Percentiles rank a stretch among this genome's conserved stretches.
These are phyloP conservation scores for Paramecium caudatum DNA, from an alignment of 73 alveolate genomes.

Conservation along the genomic window DNA sequence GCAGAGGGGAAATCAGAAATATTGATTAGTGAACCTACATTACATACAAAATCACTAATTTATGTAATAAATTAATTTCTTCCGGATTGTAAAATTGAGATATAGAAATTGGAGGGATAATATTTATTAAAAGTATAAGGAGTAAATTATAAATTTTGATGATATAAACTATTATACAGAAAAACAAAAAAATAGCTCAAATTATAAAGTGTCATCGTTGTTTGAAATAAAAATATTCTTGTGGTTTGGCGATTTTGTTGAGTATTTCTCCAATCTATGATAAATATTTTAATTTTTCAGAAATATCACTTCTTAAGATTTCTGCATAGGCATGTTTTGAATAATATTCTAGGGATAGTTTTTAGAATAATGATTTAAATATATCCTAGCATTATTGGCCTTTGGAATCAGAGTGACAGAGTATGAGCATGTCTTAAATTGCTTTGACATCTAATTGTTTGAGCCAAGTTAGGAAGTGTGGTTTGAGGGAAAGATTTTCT, in stretches of 20 bases:
- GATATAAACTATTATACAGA: constrained; percentile 6
- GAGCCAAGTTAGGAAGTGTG: constrained; percentile 20
- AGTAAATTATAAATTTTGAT: not conserved
- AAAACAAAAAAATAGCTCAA: constrained; percentile 13
- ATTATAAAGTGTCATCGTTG: not conserved
- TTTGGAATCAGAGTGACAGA: constrained; percentile 37
- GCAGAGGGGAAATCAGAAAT: constrained; percentile 2
- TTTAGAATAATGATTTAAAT: constrained; percentile 39
- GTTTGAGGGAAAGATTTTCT: not conserved
- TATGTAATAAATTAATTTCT: not conserved
- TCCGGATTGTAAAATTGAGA: constrained; percentile 19
- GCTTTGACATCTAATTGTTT: not conserved
- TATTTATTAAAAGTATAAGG: not conserved
- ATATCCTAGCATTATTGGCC: not conserved
- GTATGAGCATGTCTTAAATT: constrained; percentile 25
- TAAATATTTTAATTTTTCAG: constrained; percentile 17
- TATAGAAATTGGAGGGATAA: constrained; percentile 25
- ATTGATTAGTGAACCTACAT: not conserved
- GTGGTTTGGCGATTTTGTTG: constrained; percentile 43
- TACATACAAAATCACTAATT: not conserved
- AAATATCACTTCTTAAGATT: not conserved
- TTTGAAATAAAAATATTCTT: constrained; percentile 56
- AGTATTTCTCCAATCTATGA: constrained; percentile 28
- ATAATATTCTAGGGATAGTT: constrained; percentile 38
- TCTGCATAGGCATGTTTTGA: constrained; percentile 6